Conservation (phyloP, 345 rosid genomes). For the Excoecaria agallocha region DNA sequence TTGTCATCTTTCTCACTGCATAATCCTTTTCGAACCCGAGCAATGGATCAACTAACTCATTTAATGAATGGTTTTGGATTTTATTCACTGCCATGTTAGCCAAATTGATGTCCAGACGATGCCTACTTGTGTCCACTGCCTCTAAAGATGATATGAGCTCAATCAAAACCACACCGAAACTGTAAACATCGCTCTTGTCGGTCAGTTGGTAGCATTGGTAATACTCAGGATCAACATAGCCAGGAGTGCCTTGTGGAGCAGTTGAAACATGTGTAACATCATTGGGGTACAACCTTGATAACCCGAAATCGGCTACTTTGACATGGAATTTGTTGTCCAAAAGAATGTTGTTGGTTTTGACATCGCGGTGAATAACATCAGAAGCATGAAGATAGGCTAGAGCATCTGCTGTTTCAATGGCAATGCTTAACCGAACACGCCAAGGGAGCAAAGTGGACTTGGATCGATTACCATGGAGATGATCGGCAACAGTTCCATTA, state of each 20-base stretch:
- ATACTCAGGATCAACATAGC: slow-evolving; percentile 88
- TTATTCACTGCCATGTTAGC: slow-evolving; percentile 71
- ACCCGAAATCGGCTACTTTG: slow-evolving; percentile 92
- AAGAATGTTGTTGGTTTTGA: slow-evolving; percentile 85
- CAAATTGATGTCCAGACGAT: slow-evolving; percentile 62
- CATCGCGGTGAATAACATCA: slow-evolving; percentile 82
- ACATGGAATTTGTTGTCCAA: slow-evolving; percentile 53
- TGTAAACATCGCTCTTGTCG: slow-evolving; percentile 83
- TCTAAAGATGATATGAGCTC: slow-evolving; percentile 64
- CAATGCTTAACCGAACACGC: slow-evolving; percentile 65
- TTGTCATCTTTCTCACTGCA: slow-evolving; percentile 37
- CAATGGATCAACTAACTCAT: slow-evolving; percentile 66
- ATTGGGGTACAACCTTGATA: slow-evolving; percentile 70
- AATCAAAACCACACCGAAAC: slow-evolving; percentile 79
- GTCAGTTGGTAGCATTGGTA: slow-evolving; percentile 76
- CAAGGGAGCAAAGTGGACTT: slow-evolving; percentile 54
- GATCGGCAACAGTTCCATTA: slow-evolving; percentile 90
- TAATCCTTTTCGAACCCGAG: slow-evolving; percentile 56
- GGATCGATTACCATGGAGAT: slow-evolving; percentile 60
- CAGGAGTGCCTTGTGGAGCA: slow-evolving; percentile 94
- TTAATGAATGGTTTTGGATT: slow-evolving; percentile 58
- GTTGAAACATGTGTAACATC: slow-evolving; percentile 86
- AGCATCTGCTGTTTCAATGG: slow-evolving; percentile 80
- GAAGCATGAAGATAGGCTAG: slow-evolving; percentile 55
- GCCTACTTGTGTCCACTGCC: slow-evolving; percentile 72